These are phyloP conservation scores for Fonsecaea multimorphosa DNA, from an alignment of 2,329 filamentous ascomycete species.

Conservation along the genomic window DNA sequence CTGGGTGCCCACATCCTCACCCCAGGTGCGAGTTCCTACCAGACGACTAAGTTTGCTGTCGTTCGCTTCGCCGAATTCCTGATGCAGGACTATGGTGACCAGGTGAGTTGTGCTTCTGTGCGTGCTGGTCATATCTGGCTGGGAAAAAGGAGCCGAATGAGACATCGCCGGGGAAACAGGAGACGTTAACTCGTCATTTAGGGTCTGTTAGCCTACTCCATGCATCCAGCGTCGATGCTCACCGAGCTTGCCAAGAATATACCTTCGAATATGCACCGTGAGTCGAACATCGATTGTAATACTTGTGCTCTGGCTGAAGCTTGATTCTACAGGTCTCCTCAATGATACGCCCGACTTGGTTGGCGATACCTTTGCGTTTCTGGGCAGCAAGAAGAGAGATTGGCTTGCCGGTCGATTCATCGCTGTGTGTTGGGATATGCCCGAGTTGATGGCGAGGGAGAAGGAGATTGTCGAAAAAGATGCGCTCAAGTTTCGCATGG, in stretches of 20 bases:
- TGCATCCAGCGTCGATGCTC: conserved; percentile 30
- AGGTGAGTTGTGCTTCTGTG: conserved; percentile 40
- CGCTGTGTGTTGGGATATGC: conserved; percentile 38
- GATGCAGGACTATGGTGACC: conserved; percentile 50
- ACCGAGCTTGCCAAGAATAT: conserved; percentile 30
- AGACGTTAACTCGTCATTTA: conserved; percentile 13
- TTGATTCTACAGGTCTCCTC: conserved; percentile 14
- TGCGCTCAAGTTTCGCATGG: conserved; percentile 36
- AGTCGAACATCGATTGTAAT: conserved; percentile 13
- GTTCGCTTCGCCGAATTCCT: conserved; percentile 55
- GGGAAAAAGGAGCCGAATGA: too few species aligned
- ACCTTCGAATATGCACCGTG: conserved; percentile 23
- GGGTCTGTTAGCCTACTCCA: conserved; percentile 30
- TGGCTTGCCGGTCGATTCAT: conserved; percentile 32
- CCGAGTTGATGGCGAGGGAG: conserved; percentile 32
- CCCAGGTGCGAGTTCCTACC: conserved; percentile 53
- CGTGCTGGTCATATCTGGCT: conserved; percentile 7
- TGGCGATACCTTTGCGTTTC: conserved; percentile 39
- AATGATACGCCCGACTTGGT: conserved; percentile 37
- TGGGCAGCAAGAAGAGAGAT: conserved; percentile 39
- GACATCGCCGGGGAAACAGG: conserved; percentile 18
- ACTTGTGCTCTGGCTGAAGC: conserved; percentile 15
- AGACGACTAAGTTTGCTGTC: conserved; percentile 53
- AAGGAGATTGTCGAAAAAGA: conserved; percentile 35
- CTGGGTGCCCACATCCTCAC: conserved; percentile 47